phyloP scores from a whole-genome alignment of 179 eudicot genomes.

The Silene vulgaris region DNA sequence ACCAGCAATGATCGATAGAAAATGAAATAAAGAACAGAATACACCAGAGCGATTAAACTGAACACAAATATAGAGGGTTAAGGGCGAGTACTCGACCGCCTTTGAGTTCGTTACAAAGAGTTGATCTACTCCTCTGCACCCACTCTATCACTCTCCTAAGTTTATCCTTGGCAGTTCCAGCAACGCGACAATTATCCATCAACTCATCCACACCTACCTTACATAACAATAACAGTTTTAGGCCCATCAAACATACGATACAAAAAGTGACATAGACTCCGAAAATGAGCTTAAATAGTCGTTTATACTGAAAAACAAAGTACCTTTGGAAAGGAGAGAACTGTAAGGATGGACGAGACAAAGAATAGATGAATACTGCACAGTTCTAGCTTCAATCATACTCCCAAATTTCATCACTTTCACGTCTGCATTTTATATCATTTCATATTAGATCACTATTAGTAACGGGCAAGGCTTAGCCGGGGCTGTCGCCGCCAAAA shows the following conservation, averaged over 20 bases:
- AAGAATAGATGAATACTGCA: conserved; percentile 51
- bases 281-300: neutral
- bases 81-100: conserved; percentile 34
- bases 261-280: neutral
- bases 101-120: conserved; percentile 33
- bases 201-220: conserved; percentile 47
- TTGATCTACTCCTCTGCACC: conserved; percentile 46
- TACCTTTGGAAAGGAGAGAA: conserved; percentile 44
- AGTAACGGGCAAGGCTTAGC: neutral
- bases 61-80: neutral
- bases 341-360: conserved; percentile 43
- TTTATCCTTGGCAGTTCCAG: conserved; percentile 52
- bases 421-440: conserved; percentile 40
- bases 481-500: no score
- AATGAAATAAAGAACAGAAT: neutral
- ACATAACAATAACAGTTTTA: conserved; percentile 10
- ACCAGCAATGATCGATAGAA: neutral
- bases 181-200: conserved; percentile 42
- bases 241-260: neutral
- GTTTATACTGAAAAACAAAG: neutral
- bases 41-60: neutral
- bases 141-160: conserved; percentile 62
- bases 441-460: neutral
- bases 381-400: conserved; percentile 59
- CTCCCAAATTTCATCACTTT: conserved; percentile 46